These are phyloP conservation scores for Candida hungchunana DNA, from an alignment of 805 yeast genomes.

Conservation along the genomic window DNA sequence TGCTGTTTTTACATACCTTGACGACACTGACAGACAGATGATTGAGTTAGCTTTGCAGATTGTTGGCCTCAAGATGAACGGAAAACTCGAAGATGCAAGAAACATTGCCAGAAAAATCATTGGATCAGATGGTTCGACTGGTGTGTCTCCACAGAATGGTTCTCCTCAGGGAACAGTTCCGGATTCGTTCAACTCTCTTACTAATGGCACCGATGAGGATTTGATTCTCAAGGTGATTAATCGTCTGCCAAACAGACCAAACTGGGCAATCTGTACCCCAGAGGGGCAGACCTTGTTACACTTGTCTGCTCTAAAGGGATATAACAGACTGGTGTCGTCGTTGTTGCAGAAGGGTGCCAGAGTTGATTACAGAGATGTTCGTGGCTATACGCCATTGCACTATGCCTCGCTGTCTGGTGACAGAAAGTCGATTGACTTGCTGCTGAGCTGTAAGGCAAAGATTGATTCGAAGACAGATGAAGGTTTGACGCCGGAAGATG, in stretches of 20 bases:
- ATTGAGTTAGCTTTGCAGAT: slow-evolving; percentile 94
- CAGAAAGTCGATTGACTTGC: slow-evolving; percentile 55
- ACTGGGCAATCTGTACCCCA: slow-evolving; percentile 74
- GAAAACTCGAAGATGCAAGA: slow-evolving; percentile 89
- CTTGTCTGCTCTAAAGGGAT: slow-evolving; percentile 75
- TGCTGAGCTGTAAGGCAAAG: slow-evolving; percentile 63
- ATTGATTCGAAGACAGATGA: slow-evolving; percentile 46
- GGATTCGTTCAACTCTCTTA: too few species aligned
- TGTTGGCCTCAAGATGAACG: slow-evolving; percentile 96
- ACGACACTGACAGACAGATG: slow-evolving; percentile 92
- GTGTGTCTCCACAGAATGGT: slow-evolving; percentile 8
- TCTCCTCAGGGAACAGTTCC: slow-evolving; percentile 1
- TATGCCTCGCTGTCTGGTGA: slow-evolving; percentile 78
- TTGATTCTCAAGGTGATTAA: slow-evolving; percentile 50
- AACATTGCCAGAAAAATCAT: slow-evolving; percentile 90
- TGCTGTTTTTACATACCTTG: slow-evolving; percentile 78
- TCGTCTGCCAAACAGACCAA: slow-evolving; percentile 66
- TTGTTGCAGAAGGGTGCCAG: slow-evolving; percentile 64
- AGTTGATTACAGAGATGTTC: slow-evolving; percentile 67
- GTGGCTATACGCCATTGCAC: slow-evolving; percentile 85
- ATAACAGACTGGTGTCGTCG: slow-evolving; percentile 53
- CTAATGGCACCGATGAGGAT: slow-evolving; percentile 37
- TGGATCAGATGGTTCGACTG: slow-evolving; percentile 42
- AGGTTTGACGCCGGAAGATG: slow-evolving; percentile 42
- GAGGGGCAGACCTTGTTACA: slow-evolving; percentile 90